Conservation (phyloP, 225 moss, liverwort and hornwort genomes). For the Neckera pumila region DNA sequence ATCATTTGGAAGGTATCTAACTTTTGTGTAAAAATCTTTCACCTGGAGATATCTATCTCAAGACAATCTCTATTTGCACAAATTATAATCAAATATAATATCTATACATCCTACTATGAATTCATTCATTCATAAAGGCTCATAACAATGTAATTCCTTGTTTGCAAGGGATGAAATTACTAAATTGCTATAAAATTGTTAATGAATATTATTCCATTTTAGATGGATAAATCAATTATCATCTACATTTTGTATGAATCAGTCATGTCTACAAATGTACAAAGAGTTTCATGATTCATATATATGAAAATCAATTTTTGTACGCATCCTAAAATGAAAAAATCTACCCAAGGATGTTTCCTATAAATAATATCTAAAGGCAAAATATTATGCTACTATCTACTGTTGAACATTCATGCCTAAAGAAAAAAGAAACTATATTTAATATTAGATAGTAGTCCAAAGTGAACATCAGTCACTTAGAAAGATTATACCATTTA, state of each 20-base stretch:
- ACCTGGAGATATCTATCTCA: neutral
- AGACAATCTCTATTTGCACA: neutral
- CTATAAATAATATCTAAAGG: too few relatives aligned
- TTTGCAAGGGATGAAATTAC: neutral
- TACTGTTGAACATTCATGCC: too few relatives aligned
- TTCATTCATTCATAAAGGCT: neutral
- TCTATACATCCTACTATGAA: neutral
- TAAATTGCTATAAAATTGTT: neutral
- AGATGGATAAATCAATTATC: neutral
- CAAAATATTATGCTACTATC: too few relatives aligned
- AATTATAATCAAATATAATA: neutral
- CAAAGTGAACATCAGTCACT: too few relatives aligned
- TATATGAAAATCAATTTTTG: neutral
- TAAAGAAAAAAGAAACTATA: too few relatives aligned
- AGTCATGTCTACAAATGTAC: neutral
- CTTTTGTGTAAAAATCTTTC: neutral
- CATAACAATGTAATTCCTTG: neutral
- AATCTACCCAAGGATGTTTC: neutral
- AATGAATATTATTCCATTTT: neutral
- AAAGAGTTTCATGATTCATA: neutral
- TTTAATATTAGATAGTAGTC: too few relatives aligned
- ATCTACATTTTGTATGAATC: neutral
- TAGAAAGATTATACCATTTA: too few relatives aligned
- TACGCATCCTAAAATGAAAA: neutral
- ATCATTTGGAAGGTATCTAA: neutral